These are phyloP conservation scores for Fragaria iinumae DNA, from an alignment of 306 rosid genomes.

Conservation along the genomic window DNA sequence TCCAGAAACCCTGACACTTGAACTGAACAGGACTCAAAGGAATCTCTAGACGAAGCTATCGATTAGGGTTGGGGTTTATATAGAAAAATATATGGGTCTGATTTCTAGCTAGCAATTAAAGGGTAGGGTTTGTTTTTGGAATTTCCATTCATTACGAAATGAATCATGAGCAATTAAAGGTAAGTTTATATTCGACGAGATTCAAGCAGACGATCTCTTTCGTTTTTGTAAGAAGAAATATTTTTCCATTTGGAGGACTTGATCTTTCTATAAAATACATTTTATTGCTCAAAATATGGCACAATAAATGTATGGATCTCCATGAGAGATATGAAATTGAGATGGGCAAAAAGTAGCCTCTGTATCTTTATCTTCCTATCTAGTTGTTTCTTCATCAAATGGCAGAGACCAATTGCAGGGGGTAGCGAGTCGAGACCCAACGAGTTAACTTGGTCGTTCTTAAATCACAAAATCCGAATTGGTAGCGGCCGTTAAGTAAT, in stretches of 20 bases:
- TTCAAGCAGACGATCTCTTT: not conserved
- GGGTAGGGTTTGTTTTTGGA: not conserved
- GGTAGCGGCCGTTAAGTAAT: not conserved
- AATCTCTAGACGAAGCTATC: not conserved
- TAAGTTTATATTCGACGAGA: not conserved
- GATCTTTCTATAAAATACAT: not conserved
- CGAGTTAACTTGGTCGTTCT: no score
- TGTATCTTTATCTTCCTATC: constrained; percentile 10
- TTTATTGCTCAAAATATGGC: not conserved
- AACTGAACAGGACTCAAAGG: not conserved
- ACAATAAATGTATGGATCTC: not conserved
- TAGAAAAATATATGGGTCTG: not conserved
- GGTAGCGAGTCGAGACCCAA: no score
- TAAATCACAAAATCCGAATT: not conserved
- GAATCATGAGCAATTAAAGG: not conserved
- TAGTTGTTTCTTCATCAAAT: not conserved
- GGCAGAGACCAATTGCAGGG: not conserved
- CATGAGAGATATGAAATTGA: constrained; percentile 22
- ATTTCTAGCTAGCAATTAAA: not conserved
- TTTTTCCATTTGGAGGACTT: not conserved
- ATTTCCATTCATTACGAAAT: not conserved
- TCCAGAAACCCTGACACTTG: not conserved
- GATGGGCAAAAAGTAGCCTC: not conserved
- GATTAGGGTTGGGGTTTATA: not conserved
- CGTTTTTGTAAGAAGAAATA: not conserved